Evolutionary conservation across 1,139 yeast species (phyloP).

Genomic region (Blastobotrys buckinghamii): DNA sequence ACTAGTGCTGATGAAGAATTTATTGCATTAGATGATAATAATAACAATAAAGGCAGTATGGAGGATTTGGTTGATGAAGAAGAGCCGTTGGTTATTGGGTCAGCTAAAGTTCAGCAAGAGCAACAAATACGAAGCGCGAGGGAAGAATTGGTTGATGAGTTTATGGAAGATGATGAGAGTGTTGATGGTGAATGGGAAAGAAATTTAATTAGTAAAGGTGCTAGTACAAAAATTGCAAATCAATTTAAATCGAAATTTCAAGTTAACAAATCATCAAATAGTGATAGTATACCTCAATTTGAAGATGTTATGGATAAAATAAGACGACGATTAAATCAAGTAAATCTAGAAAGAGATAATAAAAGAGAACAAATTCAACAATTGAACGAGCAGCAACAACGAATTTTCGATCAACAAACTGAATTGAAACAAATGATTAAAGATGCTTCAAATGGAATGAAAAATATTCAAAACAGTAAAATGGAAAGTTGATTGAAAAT

Average conservation of each 20-base stretch:
- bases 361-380: constrained; percentile 8
- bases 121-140: constrained; percentile 35
- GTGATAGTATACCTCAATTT: constrained; percentile 7
- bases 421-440: constrained; percentile 14
- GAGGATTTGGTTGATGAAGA: too few relatives aligned
- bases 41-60: too few relatives aligned
- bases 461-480: not conserved
- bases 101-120: constrained; percentile 18
- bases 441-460: constrained; percentile 11
- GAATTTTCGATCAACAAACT: constrained; percentile 12
- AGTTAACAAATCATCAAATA: not conserved
- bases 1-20: too few relatives aligned
- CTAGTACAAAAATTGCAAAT: not conserved
- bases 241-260: not conserved
- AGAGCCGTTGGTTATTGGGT: too few relatives aligned
- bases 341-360: constrained; percentile 6
- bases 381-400: constrained; percentile 11
- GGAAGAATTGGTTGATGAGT: constrained; percentile 3
- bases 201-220: constrained; percentile 14
- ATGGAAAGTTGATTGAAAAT: not conserved
- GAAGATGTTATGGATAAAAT: constrained; percentile 7
- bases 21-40: too few relatives aligned
- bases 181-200: constrained; percentile 17
- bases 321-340: constrained; percentile 1
- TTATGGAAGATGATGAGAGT: constrained; percentile 22